phyloP scores from a whole-genome alignment of 1,284 basidiomycete genomes.

The Cutaneotrichosporon sp. region DNA sequence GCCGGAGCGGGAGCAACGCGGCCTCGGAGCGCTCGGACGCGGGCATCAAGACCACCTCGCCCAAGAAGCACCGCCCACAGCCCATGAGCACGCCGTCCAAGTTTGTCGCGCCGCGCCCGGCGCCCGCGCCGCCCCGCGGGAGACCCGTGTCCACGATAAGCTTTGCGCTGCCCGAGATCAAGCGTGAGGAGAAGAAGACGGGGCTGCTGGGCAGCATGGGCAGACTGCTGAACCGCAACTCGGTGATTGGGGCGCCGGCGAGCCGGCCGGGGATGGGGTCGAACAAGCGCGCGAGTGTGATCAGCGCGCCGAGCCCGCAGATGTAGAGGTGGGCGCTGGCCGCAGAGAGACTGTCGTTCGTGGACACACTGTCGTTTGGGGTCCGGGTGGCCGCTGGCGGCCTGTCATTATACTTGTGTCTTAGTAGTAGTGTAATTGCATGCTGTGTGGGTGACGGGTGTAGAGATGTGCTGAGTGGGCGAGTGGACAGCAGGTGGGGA shows the following conservation, averaged over 20 bases:
- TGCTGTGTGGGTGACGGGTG: too few relatives aligned
- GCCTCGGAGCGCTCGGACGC: slow-evolving; percentile 4
- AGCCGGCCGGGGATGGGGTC: slow-evolving; percentile 2
- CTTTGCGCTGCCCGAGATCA: slow-evolving; percentile 9
- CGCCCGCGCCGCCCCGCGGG: slow-evolving; percentile 16
- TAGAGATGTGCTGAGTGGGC: too few relatives aligned
- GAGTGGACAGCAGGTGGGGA: too few relatives aligned
- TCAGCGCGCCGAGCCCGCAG: slow-evolving; percentile 5
- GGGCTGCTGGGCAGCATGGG: neutral
- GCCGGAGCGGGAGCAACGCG: slow-evolving; percentile 1
- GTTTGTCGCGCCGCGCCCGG: slow-evolving; percentile 19
- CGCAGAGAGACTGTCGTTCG: neutral
- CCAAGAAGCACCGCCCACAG: neutral
- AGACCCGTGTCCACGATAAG: slow-evolving; percentile 1
- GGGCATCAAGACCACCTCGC: slow-evolving; percentile 4
- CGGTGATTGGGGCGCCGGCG: neutral
- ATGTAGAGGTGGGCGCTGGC: neutral
- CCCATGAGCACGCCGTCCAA: slow-evolving; percentile 13
- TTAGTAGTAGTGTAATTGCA: neutral
- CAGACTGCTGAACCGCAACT: neutral
- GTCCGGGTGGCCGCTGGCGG: neutral
- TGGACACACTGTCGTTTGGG: neutral
- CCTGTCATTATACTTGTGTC: neutral
- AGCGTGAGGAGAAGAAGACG: slow-evolving; percentile 5
- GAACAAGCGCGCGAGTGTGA: slow-evolving; percentile 6